A percentile compares a stretch with the other conserved stretches of the same genome.
Evolutionary conservation across 805 yeast species (phyloP).

Genomic region (Wickerhamomyces mucosus): DNA sequence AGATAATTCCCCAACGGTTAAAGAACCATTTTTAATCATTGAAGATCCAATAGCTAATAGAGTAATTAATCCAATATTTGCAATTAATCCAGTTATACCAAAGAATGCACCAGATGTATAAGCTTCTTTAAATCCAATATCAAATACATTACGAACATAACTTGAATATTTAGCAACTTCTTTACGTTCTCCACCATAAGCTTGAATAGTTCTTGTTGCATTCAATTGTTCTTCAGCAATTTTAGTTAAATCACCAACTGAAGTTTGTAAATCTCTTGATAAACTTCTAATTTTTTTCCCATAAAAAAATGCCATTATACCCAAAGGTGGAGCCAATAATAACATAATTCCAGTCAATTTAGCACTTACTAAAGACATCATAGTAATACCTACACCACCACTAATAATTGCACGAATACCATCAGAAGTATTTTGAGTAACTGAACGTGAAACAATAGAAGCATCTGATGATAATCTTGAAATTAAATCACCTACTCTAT

Average conservation of each 20-base stretch:
- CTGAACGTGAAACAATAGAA: slow-evolving; percentile 74
- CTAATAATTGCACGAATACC: slow-evolving; percentile 80
- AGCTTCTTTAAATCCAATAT: slow-evolving; percentile 75
- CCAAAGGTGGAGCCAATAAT: slow-evolving; percentile 73
- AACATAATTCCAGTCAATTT: slow-evolving; percentile 77
- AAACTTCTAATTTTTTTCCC: slow-evolving; percentile 71
- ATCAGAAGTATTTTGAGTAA: slow-evolving; percentile 84
- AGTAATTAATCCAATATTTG: slow-evolving; percentile 72
- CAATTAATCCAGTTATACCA: slow-evolving; percentile 76
- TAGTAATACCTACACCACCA: slow-evolving; percentile 77
- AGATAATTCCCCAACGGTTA: slow-evolving; percentile 82
- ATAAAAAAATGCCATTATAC: slow-evolving; percentile 69
- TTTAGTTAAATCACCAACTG: slow-evolving; percentile 77
- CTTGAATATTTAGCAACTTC: slow-evolving; percentile 70
- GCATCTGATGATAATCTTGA: slow-evolving; percentile 85
- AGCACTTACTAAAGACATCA: slow-evolving; percentile 86
- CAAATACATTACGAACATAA: slow-evolving; percentile 56
- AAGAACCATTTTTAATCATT: slow-evolving; percentile 66
- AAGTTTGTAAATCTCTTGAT: slow-evolving; percentile 71
- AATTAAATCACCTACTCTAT: slow-evolving; percentile 86
- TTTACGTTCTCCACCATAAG: slow-evolving; percentile 75
- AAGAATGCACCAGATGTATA: slow-evolving; percentile 64
- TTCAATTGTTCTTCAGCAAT: slow-evolving; percentile 87
- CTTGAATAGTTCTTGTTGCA: slow-evolving; percentile 80
- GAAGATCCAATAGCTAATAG: slow-evolving; percentile 72